Conservation (phyloP, 257 asterid genomes). For the Echites panduratus region DNA sequence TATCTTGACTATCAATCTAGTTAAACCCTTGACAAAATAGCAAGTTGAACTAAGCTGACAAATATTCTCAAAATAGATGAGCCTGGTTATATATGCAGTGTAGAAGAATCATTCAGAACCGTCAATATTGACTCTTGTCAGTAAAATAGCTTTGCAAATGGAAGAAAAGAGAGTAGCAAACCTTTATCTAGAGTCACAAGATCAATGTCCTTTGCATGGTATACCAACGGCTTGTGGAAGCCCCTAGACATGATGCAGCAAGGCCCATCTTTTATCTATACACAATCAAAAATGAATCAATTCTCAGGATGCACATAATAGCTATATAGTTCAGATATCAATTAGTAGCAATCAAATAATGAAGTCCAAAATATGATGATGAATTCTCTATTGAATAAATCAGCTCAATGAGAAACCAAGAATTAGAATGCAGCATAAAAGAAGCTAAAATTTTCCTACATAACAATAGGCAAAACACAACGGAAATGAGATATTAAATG, state of each 20-base stretch:
- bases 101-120: not conserved
- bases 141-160: constrained; percentile 2
- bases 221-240: constrained; percentile 45
- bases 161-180: constrained; percentile 23
- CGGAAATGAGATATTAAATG: not conserved
- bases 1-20: not conserved
- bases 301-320: not conserved
- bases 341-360: not conserved
- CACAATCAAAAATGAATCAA: not conserved
- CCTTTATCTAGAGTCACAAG: constrained; percentile 59
- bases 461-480: not conserved
- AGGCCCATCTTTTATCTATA: constrained; percentile 41
- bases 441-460: not conserved
- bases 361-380: not conserved
- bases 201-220: constrained; percentile 41
- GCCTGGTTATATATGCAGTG: not conserved
- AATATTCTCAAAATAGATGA: not conserved
- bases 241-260: constrained; percentile 61
- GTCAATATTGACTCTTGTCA: not conserved
- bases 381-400: not conserved
- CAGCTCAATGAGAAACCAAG: not conserved
- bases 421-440: not conserved
- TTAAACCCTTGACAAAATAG: not conserved
- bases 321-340: not conserved
- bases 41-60: not conserved